phyloP scores from a whole-genome alignment of 345 rosid species.

The Acer negundo region DNA sequence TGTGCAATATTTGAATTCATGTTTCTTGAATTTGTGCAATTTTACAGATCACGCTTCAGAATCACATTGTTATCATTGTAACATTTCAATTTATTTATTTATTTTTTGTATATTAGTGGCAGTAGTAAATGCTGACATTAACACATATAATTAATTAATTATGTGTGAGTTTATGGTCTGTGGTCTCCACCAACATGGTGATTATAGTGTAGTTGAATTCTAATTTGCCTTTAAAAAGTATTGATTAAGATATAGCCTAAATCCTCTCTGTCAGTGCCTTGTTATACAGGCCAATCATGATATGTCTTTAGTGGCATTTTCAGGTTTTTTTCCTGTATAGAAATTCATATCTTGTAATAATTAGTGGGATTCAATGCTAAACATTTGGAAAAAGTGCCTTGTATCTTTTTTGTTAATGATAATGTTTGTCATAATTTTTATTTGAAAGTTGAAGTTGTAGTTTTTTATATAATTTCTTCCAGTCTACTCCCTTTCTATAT shows the following conservation, averaged over 20 bases:
- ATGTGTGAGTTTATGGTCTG: slow-evolving; percentile 20
- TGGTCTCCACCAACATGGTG: slow-evolving; percentile 33
- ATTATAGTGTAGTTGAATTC: slow-evolving; percentile 3
- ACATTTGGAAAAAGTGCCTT: background rate
- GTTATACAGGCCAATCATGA: slow-evolving; percentile 7
- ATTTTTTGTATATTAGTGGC: background rate
- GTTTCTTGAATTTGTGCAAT: background rate
- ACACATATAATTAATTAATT: slow-evolving; percentile 17
- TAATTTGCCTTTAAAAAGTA: slow-evolving; percentile 1
- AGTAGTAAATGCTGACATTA: background rate
- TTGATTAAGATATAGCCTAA: slow-evolving; percentile 14
- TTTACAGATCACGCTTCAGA: background rate
- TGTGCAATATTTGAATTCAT: background rate
- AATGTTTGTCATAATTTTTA: background rate
- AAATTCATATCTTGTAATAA: slow-evolving; percentile 22
- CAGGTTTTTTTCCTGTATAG: background rate
- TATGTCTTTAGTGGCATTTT: slow-evolving; percentile 3
- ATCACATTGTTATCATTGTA: background rate
- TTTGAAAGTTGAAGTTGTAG: background rate
- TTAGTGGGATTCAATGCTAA: slow-evolving; percentile 22
- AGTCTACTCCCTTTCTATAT: slow-evolving; percentile 2
- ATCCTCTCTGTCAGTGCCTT: background rate
- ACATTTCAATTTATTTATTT: background rate
- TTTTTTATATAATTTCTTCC: background rate
- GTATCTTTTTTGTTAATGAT: slow-evolving; percentile 20